Evolutionary conservation across 2,329 filamentous ascomycete genomes (phyloP).

Genomic region (Paecilomyces dactylethromorphus): DNA sequence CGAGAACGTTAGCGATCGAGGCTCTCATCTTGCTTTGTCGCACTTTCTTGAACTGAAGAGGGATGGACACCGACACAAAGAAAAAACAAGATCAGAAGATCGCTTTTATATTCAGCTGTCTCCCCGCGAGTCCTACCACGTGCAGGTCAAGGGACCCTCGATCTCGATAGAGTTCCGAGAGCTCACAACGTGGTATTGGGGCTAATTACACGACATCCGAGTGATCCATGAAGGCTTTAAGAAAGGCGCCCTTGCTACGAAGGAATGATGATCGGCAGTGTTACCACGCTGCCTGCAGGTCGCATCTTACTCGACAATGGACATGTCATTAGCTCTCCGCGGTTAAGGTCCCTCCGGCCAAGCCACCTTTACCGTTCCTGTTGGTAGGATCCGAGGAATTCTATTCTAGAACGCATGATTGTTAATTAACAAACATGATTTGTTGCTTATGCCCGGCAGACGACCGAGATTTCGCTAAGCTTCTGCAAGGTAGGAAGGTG

Average conservation of each 20-base stretch:
- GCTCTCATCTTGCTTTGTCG: conserved; percentile 47
- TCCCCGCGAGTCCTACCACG: not conserved
- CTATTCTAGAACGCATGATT: not conserved
- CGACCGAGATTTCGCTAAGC: not conserved
- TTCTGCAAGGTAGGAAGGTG: not conserved
- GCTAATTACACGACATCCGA: not conserved
- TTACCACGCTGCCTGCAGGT: conserved; percentile 6
- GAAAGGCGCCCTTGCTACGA: not conserved
- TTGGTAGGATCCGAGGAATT: not conserved
- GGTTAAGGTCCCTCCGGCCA: not conserved
- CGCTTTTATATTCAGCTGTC: not conserved
- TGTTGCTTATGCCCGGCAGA: not conserved
- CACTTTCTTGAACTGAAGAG: conserved; percentile 15
- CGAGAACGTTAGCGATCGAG: conserved; percentile 21
- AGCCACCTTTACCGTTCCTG: not conserved
- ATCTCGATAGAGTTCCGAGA: not conserved
- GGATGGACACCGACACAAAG: conserved; percentile 8
- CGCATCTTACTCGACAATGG: conserved; percentile 6
- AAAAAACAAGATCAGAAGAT: not conserved
- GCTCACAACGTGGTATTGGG: not conserved
- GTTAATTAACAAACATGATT: not conserved
- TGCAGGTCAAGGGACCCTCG: not conserved
- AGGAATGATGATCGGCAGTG: not conserved
- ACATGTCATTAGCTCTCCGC: not conserved
- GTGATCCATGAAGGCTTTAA: not conserved